Evolutionary conservation across 345 rosid genomes (phyloP).

Genomic region (Syzygium jambos): DNA sequence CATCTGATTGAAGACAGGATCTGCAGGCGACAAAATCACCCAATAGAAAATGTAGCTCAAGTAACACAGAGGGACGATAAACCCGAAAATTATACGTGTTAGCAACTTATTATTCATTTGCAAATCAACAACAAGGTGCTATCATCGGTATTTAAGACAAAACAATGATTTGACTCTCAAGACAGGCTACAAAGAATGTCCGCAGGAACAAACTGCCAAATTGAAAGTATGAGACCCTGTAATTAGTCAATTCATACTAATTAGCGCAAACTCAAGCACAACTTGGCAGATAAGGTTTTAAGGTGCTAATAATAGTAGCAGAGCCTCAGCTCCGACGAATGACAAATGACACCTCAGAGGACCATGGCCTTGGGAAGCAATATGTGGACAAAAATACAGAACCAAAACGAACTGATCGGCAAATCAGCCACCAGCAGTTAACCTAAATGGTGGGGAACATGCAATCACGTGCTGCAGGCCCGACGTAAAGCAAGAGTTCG

Average conservation of each 20-base stretch:
- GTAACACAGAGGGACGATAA: neutral
- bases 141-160: neutral
- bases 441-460: neutral
- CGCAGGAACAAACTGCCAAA: neutral
- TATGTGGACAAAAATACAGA: neutral
- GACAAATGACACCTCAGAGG: neutral
- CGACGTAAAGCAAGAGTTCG: neutral
- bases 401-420: neutral
- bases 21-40: conserved; percentile 15
- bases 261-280: neutral
- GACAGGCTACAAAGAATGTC: neutral
- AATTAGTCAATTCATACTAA: neutral
- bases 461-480: neutral
- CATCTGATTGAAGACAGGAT: conserved; percentile 46
- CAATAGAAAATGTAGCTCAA: neutral
- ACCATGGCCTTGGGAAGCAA: neutral
- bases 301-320: neutral
- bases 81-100: neutral
- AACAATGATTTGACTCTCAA: neutral
- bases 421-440: neutral
- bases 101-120: neutral
- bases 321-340: neutral
- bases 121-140: neutral
- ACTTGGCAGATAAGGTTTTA: neutral
- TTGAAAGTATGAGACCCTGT: neutral